Evolutionary conservation across 495 filamentous ascomycete genomes (phyloP).

Genomic region (Penicillium angulare): DNA sequence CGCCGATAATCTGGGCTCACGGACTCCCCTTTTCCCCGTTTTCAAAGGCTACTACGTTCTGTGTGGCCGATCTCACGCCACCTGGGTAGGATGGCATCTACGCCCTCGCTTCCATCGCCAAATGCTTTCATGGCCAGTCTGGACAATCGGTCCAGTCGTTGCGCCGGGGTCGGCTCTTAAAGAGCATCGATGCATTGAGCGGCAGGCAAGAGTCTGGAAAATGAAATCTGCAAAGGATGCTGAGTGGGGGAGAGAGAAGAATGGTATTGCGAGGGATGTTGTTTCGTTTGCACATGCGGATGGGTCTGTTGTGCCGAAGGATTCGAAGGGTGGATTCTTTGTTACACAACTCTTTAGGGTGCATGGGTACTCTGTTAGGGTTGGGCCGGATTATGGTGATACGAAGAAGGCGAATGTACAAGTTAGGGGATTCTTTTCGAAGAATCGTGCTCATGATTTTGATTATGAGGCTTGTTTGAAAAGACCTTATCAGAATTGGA

Average conservation of each 20-base stretch:
- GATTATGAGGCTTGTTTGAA: too few relatives aligned
- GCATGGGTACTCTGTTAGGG: too few relatives aligned
- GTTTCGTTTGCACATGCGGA: slow-evolving; percentile 8
- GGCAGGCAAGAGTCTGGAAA: slow-evolving; percentile 8
- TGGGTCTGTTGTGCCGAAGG: slow-evolving; percentile 5
- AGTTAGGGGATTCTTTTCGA: too few relatives aligned
- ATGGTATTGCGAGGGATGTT: slow-evolving; percentile 2
- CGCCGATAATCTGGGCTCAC: slow-evolving; percentile 21
- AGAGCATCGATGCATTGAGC: too few relatives aligned
- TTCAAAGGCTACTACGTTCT: slow-evolving; percentile 25
- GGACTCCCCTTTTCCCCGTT: slow-evolving; percentile 22
- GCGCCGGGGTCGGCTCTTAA: too few relatives aligned
- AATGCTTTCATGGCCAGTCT: not conserved
- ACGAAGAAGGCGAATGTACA: too few relatives aligned
- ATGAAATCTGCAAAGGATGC: not conserved
- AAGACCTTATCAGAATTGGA: too few relatives aligned
- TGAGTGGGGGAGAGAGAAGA: not conserved
- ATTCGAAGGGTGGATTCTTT: too few relatives aligned
- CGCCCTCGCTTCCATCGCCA: not conserved
- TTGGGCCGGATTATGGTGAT: too few relatives aligned
- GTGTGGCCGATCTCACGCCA: slow-evolving; percentile 13
- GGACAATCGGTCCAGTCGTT: slow-evolving; percentile 17
- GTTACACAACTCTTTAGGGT: too few relatives aligned
- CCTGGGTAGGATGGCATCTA: slow-evolving; percentile 7
- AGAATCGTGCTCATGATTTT: too few relatives aligned